phyloP scores from a whole-genome alignment of 2,329 filamentous ascomycete species.

The Nemania sp. region DNA sequence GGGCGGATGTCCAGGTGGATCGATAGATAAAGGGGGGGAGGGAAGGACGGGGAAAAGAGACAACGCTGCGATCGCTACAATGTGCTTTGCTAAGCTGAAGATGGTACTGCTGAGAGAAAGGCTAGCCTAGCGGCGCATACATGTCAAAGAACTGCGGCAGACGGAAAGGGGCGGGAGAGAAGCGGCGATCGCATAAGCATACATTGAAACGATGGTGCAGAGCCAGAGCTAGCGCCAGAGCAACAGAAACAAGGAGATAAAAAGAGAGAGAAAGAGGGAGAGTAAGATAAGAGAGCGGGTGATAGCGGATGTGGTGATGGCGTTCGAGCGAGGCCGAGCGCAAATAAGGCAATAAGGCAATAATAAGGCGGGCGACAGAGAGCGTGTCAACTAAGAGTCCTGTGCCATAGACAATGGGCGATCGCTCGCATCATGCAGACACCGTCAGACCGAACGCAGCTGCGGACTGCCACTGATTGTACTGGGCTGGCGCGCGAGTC shows the following conservation, averaged over 20 bases:
- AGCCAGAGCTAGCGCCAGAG: too few relatives aligned
- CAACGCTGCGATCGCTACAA: constrained; percentile 19
- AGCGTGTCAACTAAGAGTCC: constrained; percentile 37
- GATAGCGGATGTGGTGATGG: too few relatives aligned
- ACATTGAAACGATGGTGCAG: too few relatives aligned
- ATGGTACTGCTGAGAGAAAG: constrained; percentile 3
- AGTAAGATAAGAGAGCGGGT: constrained; percentile 5
- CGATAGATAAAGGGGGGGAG: not conserved
- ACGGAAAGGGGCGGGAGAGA: constrained; percentile 11
- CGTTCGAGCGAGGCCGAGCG: too few relatives aligned
- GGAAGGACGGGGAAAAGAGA: not conserved
- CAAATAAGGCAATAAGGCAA: too few relatives aligned
- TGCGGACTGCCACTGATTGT: too few relatives aligned
- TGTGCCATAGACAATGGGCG: constrained; percentile 38
- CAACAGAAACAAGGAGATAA: constrained; percentile 1
- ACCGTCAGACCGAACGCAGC: constrained; percentile 32
- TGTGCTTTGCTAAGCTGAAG: constrained; percentile 10
- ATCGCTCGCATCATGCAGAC: constrained; percentile 40
- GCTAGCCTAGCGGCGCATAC: constrained; percentile 25
- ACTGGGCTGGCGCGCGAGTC: too few relatives aligned
- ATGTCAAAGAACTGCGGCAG: constrained; percentile 23
- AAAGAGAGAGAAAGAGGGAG: constrained; percentile 19
- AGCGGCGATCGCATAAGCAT: constrained; percentile 26
- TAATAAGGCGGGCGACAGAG: too few relatives aligned
- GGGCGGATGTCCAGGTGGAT: constrained; percentile 15